Percentiles rank a stretch among this genome's conserved stretches.
phyloP scores from a whole-genome alignment of 768 basidiomycete species.

The Collybiopsis confluens region DNA sequence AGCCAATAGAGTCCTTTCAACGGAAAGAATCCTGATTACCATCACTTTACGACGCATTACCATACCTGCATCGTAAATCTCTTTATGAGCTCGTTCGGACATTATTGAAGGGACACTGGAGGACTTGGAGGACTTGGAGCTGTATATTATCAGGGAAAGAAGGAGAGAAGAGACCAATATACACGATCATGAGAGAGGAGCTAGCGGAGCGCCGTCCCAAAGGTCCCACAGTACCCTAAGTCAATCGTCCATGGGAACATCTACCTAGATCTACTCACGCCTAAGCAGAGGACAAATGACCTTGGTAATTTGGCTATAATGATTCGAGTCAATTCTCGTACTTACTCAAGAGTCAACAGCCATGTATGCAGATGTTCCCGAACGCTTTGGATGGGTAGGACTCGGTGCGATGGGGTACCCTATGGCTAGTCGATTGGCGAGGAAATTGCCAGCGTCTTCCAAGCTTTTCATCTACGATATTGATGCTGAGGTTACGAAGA shows the following conservation, averaged over 20 bases:
- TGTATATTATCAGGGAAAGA: background rate
- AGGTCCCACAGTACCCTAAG: background rate
- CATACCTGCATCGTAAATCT: conserved; percentile 40
- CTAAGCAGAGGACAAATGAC: no score
- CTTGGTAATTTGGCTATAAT: no score
- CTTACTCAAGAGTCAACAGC: no score
- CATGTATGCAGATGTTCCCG: conserved; percentile 13
- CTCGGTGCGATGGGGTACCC: conserved; percentile 42
- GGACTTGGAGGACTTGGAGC: no score
- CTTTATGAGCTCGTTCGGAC: conserved; percentile 30
- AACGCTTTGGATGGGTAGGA: conserved; percentile 34
- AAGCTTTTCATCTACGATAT: conserved; percentile 32
- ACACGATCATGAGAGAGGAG: background rate
- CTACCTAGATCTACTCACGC: no score
- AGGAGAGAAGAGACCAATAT: no score
- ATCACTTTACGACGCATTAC: conserved; percentile 36
- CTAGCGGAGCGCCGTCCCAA: background rate
- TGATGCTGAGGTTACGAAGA: conserved; percentile 20
- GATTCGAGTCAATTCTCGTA: no score
- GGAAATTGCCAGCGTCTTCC: conserved; percentile 22
- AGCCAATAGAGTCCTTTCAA: no score
- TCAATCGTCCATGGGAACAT: no score
- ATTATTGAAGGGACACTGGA: background rate
- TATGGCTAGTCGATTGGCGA: conserved; percentile 33
- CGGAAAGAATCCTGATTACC: no score